These are phyloP conservation scores for Pittosporum tobira DNA, from an alignment of 129 eudicot species.

Conservation along the genomic window DNA sequence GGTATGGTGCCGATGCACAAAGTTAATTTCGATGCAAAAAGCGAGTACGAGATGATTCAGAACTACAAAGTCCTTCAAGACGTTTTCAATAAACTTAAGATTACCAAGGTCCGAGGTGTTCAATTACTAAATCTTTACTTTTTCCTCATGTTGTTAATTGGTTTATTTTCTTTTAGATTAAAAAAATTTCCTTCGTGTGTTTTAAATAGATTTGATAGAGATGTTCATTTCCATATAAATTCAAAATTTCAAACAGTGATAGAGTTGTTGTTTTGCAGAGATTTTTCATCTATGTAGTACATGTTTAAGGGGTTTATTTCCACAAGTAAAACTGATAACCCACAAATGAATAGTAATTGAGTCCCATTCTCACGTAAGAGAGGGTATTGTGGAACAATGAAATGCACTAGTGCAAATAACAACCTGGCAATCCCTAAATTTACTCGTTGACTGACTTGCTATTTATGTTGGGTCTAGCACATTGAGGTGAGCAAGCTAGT, in stretches of 20 bases:
- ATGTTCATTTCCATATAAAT: neutral
- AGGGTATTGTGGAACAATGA: too few relatives aligned
- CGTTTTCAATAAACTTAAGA: conserved; percentile 82
- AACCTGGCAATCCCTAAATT: too few relatives aligned
- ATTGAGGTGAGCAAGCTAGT: conserved; percentile 90
- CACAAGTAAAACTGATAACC: too few relatives aligned
- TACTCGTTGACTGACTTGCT: neutral
- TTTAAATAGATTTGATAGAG: neutral
- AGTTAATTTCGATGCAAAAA: conserved; percentile 92
- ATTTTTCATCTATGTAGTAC: too few relatives aligned
- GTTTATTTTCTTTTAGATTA: too few relatives aligned
- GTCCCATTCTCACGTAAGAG: too few relatives aligned
- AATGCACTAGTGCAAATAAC: too few relatives aligned
- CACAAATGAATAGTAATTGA: too few relatives aligned
- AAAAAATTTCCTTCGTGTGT: neutral
- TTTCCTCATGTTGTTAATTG: neutral
- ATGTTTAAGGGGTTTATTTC: too few relatives aligned
- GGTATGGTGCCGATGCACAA: conserved; percentile 97
- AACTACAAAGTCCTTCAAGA: conserved; percentile 95
- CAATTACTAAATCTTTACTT: too few relatives aligned
- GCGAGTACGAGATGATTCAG: conserved; percentile 94
- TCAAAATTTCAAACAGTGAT: too few relatives aligned
- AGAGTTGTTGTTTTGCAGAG: too few relatives aligned
- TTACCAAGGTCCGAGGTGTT: conserved; percentile 89
- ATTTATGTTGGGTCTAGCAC: conserved; percentile 33